phyloP scores from a whole-genome alignment of 805 yeast species.

The Ogataea parapolymorpha region DNA sequence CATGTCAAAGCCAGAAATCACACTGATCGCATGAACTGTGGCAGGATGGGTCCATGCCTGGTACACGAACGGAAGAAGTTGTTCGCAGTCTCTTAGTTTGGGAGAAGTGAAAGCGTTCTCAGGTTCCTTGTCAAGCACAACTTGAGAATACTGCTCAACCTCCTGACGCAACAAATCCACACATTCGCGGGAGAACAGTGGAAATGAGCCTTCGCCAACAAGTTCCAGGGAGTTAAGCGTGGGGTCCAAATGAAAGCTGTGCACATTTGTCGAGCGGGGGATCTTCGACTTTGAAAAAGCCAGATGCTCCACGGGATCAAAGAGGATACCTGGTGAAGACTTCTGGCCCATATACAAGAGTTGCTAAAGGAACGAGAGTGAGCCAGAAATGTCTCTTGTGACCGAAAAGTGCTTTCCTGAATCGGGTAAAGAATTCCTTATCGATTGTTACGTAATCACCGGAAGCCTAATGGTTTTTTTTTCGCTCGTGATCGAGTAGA shows the following conservation, averaged over 20 bases:
- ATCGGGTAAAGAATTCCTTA: conserved; percentile 9
- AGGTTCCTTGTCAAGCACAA: background rate
- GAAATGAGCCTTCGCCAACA: conserved; percentile 34
- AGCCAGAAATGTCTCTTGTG: background rate
- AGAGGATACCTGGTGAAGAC: conserved; percentile 14
- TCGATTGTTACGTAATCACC: conserved; percentile 1
- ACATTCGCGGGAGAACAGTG: conserved; percentile 44
- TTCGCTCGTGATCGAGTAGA: background rate
- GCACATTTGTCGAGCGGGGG: conserved; percentile 14
- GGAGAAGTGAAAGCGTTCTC: conserved; percentile 27
- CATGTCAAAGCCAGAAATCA: conserved; percentile 51
- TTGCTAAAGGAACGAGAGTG: background rate
- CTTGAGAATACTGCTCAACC: conserved; percentile 18
- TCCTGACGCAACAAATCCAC: conserved; percentile 41
- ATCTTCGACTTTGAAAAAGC: conserved; percentile 16
- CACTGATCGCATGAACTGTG: conserved; percentile 44
- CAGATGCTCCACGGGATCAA: conserved; percentile 27
- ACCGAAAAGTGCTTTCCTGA: conserved; percentile 8
- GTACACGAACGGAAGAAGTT: conserved; percentile 45
- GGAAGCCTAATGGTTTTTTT: background rate
- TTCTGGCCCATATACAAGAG: background rate
- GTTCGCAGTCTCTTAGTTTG: conserved; percentile 21
- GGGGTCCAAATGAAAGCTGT: conserved; percentile 12
- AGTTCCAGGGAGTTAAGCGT: conserved; percentile 22
- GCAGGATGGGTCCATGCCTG: conserved; percentile 53